These are phyloP conservation scores for Coniochaeta pulveracea DNA, from an alignment of 2,329 filamentous ascomycete genomes.

Conservation along the genomic window DNA sequence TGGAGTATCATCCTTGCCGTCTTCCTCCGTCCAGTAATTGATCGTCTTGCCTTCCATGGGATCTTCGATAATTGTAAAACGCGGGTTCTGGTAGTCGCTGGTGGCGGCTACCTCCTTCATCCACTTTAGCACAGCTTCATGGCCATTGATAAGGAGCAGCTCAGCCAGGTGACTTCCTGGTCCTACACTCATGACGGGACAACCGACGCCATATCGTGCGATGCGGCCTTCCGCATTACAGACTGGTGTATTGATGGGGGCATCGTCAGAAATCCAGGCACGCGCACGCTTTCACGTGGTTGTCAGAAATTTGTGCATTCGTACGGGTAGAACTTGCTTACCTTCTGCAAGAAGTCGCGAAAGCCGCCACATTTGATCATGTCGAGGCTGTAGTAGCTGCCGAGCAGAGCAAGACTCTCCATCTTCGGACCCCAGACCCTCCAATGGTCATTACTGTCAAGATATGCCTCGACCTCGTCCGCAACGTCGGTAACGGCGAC, in stretches of 20 bases:
- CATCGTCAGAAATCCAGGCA: constrained; percentile 44
- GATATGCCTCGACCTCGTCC: constrained; percentile 42
- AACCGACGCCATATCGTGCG: constrained; percentile 30
- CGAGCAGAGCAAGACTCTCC: constrained; percentile 37
- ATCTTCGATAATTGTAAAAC: constrained; percentile 6
- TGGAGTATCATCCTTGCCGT: neutral
- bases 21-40: neutral
- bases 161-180: constrained; percentile 50
- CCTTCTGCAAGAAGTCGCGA: constrained; percentile 37
- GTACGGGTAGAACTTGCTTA: constrained; percentile 21
- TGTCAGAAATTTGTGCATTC: constrained; percentile 5
- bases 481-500: constrained; percentile 61
- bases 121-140: constrained; percentile 15
- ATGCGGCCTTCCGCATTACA: constrained; percentile 37
- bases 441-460: constrained; percentile 46
- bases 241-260: constrained; percentile 40
- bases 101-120: constrained; percentile 14
- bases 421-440: constrained; percentile 28
- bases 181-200: constrained; percentile 59
- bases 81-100: constrained; percentile 14
- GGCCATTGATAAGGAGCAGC: constrained; percentile 41
- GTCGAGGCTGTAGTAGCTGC: constrained; percentile 26
- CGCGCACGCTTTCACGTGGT: constrained; percentile 38
- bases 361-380: constrained; percentile 32
- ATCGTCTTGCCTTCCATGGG: neutral